Evolutionary conservation across 306 rosid genomes (phyloP).

Genomic region (Clitoria ternatea): DNA sequence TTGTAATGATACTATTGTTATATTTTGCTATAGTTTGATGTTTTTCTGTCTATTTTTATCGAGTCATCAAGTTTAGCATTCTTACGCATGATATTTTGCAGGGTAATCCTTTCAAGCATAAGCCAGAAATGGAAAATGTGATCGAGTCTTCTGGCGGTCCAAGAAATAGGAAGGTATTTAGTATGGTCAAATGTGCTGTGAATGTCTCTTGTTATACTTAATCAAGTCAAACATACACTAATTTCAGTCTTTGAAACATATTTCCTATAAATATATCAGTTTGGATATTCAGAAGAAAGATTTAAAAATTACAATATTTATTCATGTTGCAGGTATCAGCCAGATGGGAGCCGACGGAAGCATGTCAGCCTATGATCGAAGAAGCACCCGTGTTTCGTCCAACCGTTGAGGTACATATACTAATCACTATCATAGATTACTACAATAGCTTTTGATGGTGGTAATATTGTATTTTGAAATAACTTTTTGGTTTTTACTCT

Average conservation of each 20-base stretch:
- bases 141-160: conserved; percentile 34
- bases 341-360: conserved; percentile 65
- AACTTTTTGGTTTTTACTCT: not conserved
- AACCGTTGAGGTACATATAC: conserved; percentile 53
- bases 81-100: conserved; percentile 31
- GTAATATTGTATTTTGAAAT: not conserved
- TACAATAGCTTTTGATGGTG: not conserved
- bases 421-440: conserved; percentile 7
- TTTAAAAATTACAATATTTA: not conserved
- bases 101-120: conserved; percentile 37
- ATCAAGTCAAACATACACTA: not conserved
- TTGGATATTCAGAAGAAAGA: not conserved
- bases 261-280: not conserved
- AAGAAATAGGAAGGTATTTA: conserved; percentile 32
- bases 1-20: not conserved
- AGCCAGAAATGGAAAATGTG: conserved; percentile 31
- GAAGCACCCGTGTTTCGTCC: conserved; percentile 91
- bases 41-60: not conserved
- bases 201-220: not conserved
- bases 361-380: conserved; percentile 64
- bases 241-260: conserved; percentile 2
- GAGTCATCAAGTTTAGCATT: not conserved
- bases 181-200: not conserved
- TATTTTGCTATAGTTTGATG: not conserved
- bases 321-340: conserved; percentile 50